Evolutionary conservation across 192 early-diverging fungal genomes (phyloP), one percentile per base, ranked within the genome.

Genomic region (Chytriomyces hyalinus): DNA sequence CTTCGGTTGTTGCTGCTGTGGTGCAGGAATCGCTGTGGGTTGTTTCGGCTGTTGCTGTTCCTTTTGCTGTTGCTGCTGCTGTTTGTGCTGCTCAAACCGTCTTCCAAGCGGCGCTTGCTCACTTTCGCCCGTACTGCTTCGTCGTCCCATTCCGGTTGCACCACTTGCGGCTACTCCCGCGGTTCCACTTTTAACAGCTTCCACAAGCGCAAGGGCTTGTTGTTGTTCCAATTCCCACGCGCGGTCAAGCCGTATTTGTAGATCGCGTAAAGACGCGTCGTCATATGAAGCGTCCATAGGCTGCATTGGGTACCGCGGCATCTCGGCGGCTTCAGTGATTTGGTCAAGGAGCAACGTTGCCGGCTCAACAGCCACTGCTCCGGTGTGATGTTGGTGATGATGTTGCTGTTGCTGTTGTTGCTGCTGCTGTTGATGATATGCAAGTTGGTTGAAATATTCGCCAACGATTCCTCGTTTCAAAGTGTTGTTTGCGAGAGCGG

Each of bases 241-340:
- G 8, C 72, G 72, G n/a, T 73, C 61, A n/a, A 73, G n/a, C 6
- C 26, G 45, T 26, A 9, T 7, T 44, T 63, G 61, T 11, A 73
- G 43, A 6, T 62, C 59, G 13, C 36, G 57, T 26, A 73, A 7
- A 22, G 24, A 63, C 15, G 72, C 60, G 15, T 73, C 72, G 20
- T 73, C 72, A 45, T 73, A 73, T 44, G 60, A 15, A 9, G 61
- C 61, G 20, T 49, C 50, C 11, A 24, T 9, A 3, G 72, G 44
- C 26, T 24, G 60, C 53, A 48, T 17, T 20, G 10, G 7, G 3
- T 11, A 15, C 53, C 11, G 46, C 61, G 26, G 43, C 72, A 73
- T 73, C 9, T 73, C 72, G 36, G 20, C 11, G 45, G 72, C 72
- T n/a, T 73, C 72, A 43, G 50, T 28, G 53, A 73, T 63, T 20